These are phyloP conservation scores for Prunella vulgaris DNA, from an alignment of 257 asterid genomes.

Conservation along the genomic window DNA sequence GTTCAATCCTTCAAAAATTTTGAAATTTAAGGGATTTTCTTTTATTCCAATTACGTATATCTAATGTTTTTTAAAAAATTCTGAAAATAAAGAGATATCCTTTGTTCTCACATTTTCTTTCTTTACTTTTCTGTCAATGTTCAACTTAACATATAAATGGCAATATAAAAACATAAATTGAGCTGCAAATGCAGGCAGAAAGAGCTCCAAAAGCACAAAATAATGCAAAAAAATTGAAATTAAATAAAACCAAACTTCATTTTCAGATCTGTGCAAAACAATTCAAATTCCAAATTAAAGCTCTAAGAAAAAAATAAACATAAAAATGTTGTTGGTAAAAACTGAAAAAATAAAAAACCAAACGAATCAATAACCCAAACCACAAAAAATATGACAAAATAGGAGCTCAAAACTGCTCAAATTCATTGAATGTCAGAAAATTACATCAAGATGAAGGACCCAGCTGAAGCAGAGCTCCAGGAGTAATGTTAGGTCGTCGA, in stretches of 20 bases:
- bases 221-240: neutral
- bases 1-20: too few species aligned
- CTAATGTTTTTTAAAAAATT: neutral
- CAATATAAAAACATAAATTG: neutral
- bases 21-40: too few species aligned
- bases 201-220: conserved; percentile 1
- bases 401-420: neutral
- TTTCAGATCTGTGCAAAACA: conserved; percentile 33
- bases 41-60: neutral
- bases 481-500: conserved; percentile 33
- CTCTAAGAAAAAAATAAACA: neutral
- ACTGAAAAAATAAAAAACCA: neutral
- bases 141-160: neutral
- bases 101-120: neutral
- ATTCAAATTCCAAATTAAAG: conserved; percentile 20
- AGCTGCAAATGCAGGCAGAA: conserved; percentile 15
- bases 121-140: neutral
- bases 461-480: conserved; percentile 47
- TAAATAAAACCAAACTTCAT: neutral
- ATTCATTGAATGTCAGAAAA: neutral
- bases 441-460: conserved; percentile 9
- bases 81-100: neutral
- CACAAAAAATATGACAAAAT: neutral
- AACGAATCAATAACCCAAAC: too few species aligned
- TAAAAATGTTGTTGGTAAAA: neutral